Evolutionary conservation across 2,329 filamentous ascomycete genomes (phyloP).

Genomic region (Aspergillus calidoustus): DNA sequence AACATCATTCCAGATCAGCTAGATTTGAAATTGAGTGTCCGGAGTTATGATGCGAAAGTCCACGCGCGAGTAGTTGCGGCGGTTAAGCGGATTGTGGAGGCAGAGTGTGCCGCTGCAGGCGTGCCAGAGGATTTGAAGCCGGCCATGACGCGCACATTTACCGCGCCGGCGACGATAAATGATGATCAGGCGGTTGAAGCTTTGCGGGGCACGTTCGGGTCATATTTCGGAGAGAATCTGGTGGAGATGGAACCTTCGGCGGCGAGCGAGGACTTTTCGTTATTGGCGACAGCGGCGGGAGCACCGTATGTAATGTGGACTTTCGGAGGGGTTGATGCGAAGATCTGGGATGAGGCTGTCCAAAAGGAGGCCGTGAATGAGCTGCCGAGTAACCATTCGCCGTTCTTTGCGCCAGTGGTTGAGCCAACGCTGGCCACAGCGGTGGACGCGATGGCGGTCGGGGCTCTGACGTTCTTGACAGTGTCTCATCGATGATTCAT

Average conservation of each 20-base stretch:
- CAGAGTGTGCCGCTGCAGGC: slow-evolving; percentile 58
- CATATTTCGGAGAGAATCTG: slow-evolving; percentile 51
- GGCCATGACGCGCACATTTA: slow-evolving; percentile 44
- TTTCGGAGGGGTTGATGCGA: slow-evolving; percentile 58
- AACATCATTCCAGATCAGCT: slow-evolving; percentile 54
- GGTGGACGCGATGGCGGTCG: slow-evolving; percentile 55
- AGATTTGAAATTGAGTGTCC: slow-evolving; percentile 48
- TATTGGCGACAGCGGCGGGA: slow-evolving; percentile 56
- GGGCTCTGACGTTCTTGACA: slow-evolving; percentile 49
- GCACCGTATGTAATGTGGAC: slow-evolving; percentile 60
- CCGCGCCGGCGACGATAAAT: slow-evolving; percentile 59
- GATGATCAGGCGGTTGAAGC: slow-evolving; percentile 49
- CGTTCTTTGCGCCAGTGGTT: slow-evolving; percentile 61
- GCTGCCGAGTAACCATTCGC: slow-evolving; percentile 63
- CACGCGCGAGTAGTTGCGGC: slow-evolving; percentile 42
- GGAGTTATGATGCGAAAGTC: slow-evolving; percentile 38
- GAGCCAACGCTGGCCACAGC: slow-evolving; percentile 59
- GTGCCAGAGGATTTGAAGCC: slow-evolving; percentile 45
- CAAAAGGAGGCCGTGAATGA: slow-evolving; percentile 51
- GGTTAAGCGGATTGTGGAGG: slow-evolving; percentile 53
- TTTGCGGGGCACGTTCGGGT: slow-evolving; percentile 51
- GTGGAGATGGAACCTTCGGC: slow-evolving; percentile 47
- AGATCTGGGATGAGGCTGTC: slow-evolving; percentile 55
- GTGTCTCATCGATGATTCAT: not conserved
- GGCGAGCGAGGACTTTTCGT: slow-evolving; percentile 62